Evolutionary conservation across 495 filamentous ascomycete species (phyloP).

Genomic region (Friedmanniomyces simplex): DNA sequence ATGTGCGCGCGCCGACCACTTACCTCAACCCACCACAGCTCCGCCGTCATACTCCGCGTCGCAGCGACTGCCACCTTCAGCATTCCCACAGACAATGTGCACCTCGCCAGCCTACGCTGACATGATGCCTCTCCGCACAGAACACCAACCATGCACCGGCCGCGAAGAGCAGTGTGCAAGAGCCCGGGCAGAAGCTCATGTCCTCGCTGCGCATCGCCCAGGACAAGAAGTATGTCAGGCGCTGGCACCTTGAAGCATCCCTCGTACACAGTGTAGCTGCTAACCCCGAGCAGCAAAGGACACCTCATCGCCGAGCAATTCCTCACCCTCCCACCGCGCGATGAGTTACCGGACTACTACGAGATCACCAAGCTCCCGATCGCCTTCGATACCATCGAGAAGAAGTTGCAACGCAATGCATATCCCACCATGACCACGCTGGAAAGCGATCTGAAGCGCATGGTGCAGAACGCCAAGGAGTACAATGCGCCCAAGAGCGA

Average conservation of each 20-base stretch:
- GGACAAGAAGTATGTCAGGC: conserved; percentile 57
- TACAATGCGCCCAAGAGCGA: conserved; percentile 55
- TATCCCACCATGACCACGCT: conserved; percentile 54
- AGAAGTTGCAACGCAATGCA: conserved; percentile 51
- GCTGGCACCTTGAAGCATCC: too few relatives aligned
- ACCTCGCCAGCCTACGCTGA: conserved; percentile 1
- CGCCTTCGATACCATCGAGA: conserved; percentile 61
- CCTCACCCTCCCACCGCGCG: conserved; percentile 52
- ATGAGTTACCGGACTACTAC: conserved; percentile 62
- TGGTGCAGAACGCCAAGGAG: conserved; percentile 66
- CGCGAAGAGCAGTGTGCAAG: conserved; percentile 32
- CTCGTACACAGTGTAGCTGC: conserved; percentile 33
- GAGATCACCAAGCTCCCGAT: conserved; percentile 60
- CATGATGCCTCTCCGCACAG: conserved; percentile 1
- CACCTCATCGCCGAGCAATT: conserved; percentile 63
- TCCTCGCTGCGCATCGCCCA: conserved; percentile 53
- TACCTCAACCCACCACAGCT: conserved; percentile 3
- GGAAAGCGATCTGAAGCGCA: conserved; percentile 65
- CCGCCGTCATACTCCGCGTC: conserved; percentile 13
- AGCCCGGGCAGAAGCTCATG: conserved; percentile 54
- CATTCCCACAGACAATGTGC: not conserved
- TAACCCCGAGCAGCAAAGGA: conserved; percentile 37
- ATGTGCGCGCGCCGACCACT: conserved; percentile 4
- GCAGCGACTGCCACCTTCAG: not conserved
- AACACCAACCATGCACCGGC: conserved; percentile 12